These are phyloP conservation scores for Gymnopilus dilepis DNA, from an alignment of 768 basidiomycete genomes.

Conservation along the genomic window DNA sequence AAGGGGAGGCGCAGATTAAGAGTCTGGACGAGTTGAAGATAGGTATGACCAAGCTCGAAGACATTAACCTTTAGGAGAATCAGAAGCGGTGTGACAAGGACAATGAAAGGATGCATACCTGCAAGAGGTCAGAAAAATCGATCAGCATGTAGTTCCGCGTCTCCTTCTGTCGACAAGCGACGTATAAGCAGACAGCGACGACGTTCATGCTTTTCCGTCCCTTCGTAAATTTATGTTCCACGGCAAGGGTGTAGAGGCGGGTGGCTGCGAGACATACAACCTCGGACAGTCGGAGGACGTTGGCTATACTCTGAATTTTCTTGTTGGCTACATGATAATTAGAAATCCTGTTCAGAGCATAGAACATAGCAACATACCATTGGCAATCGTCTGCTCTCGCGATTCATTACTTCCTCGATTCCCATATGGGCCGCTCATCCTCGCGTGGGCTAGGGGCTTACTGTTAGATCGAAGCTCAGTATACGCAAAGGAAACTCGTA, in stretches of 20 bases:
- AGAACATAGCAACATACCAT: constrained; percentile 57
- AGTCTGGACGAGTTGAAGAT: constrained; percentile 90
- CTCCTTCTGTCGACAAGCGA: constrained; percentile 91
- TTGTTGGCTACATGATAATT: constrained; percentile 61
- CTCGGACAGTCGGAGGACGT: constrained; percentile 78
- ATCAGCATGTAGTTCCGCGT: constrained; percentile 96
- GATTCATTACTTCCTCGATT: constrained; percentile 82
- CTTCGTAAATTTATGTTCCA: constrained; percentile 93
- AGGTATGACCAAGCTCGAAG: constrained; percentile 95
- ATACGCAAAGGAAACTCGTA: constrained; percentile 48
- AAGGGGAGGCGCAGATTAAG: constrained; percentile 85
- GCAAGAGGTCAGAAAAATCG: constrained; percentile 96
- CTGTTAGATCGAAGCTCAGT: constrained; percentile 2
- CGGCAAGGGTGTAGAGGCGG: constrained; percentile 90
- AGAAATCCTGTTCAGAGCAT: constrained; percentile 2
- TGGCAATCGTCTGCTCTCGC: constrained; percentile 89
- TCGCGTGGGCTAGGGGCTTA: constrained; percentile 85
- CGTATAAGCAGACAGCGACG: constrained; percentile 94
- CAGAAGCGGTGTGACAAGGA: background rate
- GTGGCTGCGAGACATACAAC: constrained; percentile 81
- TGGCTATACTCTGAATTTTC: constrained; percentile 84
- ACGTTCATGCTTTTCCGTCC: constrained; percentile 93
- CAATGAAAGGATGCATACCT: constrained; percentile 29
- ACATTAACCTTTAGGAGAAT: constrained; percentile 71
- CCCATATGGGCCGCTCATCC: constrained; percentile 83